Conservation (phyloP, 2,329 filamentous ascomycete genomes). For the Aspergillus sp. region DNA sequence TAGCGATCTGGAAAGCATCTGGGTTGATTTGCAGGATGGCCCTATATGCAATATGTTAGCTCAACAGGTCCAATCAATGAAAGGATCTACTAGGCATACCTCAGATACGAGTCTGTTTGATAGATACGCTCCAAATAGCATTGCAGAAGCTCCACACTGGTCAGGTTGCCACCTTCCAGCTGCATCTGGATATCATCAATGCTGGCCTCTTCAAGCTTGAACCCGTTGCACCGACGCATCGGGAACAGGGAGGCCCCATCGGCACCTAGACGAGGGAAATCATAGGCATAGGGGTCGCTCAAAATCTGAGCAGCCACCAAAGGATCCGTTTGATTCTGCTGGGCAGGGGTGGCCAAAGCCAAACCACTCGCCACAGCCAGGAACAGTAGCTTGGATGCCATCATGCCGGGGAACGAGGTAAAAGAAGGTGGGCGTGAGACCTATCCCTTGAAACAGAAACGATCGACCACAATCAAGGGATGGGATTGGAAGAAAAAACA, state of each 20-base stretch:
- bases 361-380: slow-evolving; percentile 19
- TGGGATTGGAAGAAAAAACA: slow-evolving; percentile 12
- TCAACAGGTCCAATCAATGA: too few relatives aligned
- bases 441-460: neutral
- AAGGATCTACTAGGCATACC: slow-evolving; percentile 40
- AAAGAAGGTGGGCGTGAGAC: neutral
- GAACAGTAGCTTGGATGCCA: slow-evolving; percentile 13
- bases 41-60: slow-evolving; percentile 16
- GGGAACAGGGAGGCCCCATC: slow-evolving; percentile 51
- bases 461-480: slow-evolving; percentile 8
- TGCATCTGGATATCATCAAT: slow-evolving; percentile 66
- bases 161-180: slow-evolving; percentile 56
- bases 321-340: slow-evolving; percentile 11
- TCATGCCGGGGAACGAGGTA: slow-evolving; percentile 7
- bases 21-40: slow-evolving; percentile 66
- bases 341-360: slow-evolving; percentile 21
- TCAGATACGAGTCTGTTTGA: slow-evolving; percentile 65
- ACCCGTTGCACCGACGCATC: slow-evolving; percentile 61
- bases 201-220: slow-evolving; percentile 66
- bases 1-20: slow-evolving; percentile 63
- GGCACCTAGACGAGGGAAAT: slow-evolving; percentile 40
- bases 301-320: slow-evolving; percentile 36
- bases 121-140: slow-evolving; percentile 63
- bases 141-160: slow-evolving; percentile 56
- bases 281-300: slow-evolving; percentile 30